Conservation (phyloP, 257 asterid genomes). For the Echites panduratus region DNA sequence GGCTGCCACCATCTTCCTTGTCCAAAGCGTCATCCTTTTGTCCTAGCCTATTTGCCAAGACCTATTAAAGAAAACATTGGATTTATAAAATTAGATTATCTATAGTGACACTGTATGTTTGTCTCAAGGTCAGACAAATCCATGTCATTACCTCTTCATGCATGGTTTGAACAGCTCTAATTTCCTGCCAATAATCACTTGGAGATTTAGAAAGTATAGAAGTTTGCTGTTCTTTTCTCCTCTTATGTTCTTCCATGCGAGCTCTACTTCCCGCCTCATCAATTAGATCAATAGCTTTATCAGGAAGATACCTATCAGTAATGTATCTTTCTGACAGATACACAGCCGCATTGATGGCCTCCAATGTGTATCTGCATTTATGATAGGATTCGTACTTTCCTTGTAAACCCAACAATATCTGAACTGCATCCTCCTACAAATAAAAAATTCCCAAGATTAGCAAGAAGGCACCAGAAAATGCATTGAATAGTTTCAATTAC, state of each 20-base stretch:
- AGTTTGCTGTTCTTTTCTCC: conserved; percentile 63
- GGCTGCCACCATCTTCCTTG: conserved; percentile 35
- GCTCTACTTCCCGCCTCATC: conserved; percentile 99
- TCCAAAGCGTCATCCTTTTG: conserved; percentile 33
- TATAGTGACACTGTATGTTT: neutral
- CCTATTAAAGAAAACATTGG: conserved; percentile 34
- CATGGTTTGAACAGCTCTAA: conserved; percentile 71
- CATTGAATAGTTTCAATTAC: neutral
- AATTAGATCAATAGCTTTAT: conserved; percentile 92
- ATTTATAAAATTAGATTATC: conserved; percentile 19
- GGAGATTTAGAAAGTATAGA: conserved; percentile 65
- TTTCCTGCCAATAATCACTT: conserved; percentile 83
- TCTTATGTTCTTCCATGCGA: conserved; percentile 70
- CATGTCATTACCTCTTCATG: conserved; percentile 54
- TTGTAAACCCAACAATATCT: conserved; percentile 77
- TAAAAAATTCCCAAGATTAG: conserved; percentile 8
- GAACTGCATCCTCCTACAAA: conserved; percentile 73
- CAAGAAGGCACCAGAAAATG: conserved; percentile 6
- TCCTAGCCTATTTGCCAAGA: conserved; percentile 35
- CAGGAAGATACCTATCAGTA: conserved; percentile 93
- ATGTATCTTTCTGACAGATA: conserved; percentile 80
- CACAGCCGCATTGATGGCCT: conserved; percentile 94
- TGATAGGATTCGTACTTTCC: conserved; percentile 84
- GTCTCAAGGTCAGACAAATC: neutral
- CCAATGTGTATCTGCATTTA: conserved; percentile 74